Evolutionary conservation across 2,329 filamentous ascomycete species (phyloP).

Genomic region (Talaromyces sp.): DNA sequence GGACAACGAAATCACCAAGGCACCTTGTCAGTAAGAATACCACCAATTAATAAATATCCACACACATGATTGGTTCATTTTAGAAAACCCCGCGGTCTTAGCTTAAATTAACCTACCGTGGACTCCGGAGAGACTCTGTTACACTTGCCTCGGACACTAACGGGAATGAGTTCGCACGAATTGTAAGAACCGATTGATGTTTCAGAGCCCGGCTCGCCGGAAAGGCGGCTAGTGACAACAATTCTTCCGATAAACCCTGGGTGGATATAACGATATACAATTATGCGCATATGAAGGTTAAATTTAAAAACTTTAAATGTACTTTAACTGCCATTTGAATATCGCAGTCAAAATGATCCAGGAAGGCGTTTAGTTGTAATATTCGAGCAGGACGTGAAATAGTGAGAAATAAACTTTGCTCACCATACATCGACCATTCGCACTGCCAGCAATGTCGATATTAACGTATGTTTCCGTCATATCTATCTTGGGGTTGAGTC

Average conservation of each 20-base stretch:
- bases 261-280: no score
- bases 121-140: no score
- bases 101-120: not conserved
- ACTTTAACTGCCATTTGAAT: not conserved
- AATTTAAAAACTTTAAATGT: not conserved
- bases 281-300: not conserved
- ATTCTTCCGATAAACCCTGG: no score
- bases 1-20: not conserved
- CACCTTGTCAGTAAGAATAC: not conserved
- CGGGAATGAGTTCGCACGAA: not conserved
- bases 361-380: not conserved
- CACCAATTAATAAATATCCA: not conserved
- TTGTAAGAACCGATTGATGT: no score
- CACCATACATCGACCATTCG: no score
- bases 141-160: not conserved
- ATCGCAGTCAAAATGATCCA: not conserved
- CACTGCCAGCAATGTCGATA: not conserved
- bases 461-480: not conserved
- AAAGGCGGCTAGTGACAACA: not conserved
- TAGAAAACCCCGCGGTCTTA: not conserved
- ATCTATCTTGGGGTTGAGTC: not conserved
- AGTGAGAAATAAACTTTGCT: not conserved
- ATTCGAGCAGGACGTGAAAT: not conserved
- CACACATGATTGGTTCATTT: not conserved
- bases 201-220: not conserved